Base-by-base conservation (phyloP, 257 asterid genomes). In the Nicotiana undulata region DNA sequence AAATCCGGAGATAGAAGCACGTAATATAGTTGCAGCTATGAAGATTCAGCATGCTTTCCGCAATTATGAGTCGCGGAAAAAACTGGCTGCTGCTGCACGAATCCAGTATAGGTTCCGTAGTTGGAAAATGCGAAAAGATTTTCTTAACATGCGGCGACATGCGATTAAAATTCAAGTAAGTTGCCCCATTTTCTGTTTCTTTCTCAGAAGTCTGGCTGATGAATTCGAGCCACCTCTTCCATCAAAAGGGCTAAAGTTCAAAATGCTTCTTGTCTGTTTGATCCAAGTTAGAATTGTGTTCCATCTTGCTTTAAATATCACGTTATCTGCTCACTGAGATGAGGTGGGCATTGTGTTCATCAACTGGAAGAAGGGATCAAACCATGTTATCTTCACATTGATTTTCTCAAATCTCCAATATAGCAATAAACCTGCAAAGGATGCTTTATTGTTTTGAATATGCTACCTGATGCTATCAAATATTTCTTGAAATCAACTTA, bases 41-140 rank as follows among this genome's bases (percentile, higher is more conserved):
- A 96, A 85, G 91, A 96, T 96, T 82, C 99, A 96, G 86, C 98
- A 94, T 85, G 99, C 99, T 83, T 96, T 88, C 84, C 94, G 97
- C 77, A 90, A 90, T 72, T 85, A 85, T 20, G 97, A 92, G 52
- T 77, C 93, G 0, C 88, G 90, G 56, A 96, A 96, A 87, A 88
- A 90, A 89, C 86, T 91, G 31, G 90, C 84, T 1, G 98, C 99
- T 82, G 99, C 98, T 81, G 98, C 92, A 29, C 89, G 94, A 83
- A 96, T 96, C 80, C 99, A 96, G 82, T 79, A 89, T 82, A 89
- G 95, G 77, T 96, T 96, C 70, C 96, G 95, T 61, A 86, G 92
- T 78, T 92, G 97, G 98, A 96, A 92, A 90, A 92, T 91, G 6
- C 90, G 98, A n/a, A 91, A 81, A 81, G 93, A 92, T 31, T 96